These are phyloP conservation scores for Ophiostoma triangulosporum DNA, from an alignment of 2,329 filamentous ascomycete species.

Conservation along the genomic window DNA sequence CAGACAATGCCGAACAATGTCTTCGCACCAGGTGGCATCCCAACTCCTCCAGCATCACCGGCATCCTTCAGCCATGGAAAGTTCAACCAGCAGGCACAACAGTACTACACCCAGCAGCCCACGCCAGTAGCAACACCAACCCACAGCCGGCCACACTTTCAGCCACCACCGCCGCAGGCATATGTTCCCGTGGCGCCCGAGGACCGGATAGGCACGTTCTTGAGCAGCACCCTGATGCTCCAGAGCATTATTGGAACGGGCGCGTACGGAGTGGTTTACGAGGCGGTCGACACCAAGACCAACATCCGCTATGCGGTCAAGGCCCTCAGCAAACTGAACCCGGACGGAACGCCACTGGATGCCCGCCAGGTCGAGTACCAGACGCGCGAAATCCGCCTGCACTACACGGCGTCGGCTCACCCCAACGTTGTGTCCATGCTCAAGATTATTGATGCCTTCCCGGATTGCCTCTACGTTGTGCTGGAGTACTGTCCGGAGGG, in stretches of 20 bases:
- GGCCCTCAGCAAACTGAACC: conserved; percentile 82
- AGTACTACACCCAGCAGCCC: conserved; percentile 18
- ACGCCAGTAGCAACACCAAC: conserved; percentile 26
- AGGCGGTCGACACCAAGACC: conserved; percentile 70
- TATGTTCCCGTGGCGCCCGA: conserved; percentile 55
- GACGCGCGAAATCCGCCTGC: conserved; percentile 80
- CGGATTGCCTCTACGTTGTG: conserved; percentile 89
- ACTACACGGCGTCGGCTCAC: conserved; percentile 79
- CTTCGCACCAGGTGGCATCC: conserved; percentile 38
- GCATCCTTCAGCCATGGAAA: conserved; percentile 35
- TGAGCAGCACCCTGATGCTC: conserved; percentile 42
- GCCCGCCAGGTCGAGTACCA: conserved; percentile 79
- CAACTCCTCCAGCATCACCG: conserved; percentile 44
- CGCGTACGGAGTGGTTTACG: conserved; percentile 93
- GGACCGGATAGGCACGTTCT: conserved; percentile 70
- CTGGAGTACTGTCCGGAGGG: conserved; percentile 96
- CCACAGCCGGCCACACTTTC: conserved; percentile 15
- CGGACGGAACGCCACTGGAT: conserved; percentile 58
- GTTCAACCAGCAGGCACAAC: conserved; percentile 25
- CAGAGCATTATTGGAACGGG: conserved; percentile 72
- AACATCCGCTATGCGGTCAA: conserved; percentile 86
- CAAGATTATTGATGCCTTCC: conserved; percentile 84
- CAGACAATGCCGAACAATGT: conserved; percentile 43
- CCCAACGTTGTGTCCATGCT: conserved; percentile 87
- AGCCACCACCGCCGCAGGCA: conserved; percentile 26